phyloP scores from a whole-genome alignment of 202 grass and related monocot genomes.

The Dendrocalamus latiflorus region DNA sequence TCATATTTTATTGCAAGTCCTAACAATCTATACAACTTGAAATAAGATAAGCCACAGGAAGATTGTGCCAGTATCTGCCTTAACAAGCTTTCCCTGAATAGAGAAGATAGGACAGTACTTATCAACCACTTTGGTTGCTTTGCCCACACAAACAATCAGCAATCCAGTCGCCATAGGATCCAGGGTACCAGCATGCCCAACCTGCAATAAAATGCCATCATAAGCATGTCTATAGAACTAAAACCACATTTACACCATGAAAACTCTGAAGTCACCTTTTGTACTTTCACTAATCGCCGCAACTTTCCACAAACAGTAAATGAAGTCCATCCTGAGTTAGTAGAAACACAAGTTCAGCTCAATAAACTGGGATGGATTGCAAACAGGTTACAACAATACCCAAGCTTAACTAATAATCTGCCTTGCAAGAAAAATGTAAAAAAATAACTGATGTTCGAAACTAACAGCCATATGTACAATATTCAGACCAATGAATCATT shows the following conservation, averaged over 20 bases:
- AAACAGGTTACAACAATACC: not conserved
- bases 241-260: not conserved
- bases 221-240: not conserved
- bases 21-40: no score
- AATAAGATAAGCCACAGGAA: no score
- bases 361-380: not conserved
- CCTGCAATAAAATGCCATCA: slow-evolving; percentile 34
- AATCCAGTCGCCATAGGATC: slow-evolving; percentile 96
- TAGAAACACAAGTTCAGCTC: slow-evolving; percentile 20
- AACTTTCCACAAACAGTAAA: slow-evolving; percentile 99
- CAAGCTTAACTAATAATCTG: not conserved
- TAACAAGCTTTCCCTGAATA: slow-evolving; percentile 2
- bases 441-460: no score
- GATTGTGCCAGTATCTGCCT: not conserved
- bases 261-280: slow-evolving; percentile 53
- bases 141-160: slow-evolving; percentile 90
- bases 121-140: slow-evolving; percentile 97
- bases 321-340: slow-evolving; percentile 83
- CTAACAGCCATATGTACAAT: not conserved
- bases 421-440: not conserved
- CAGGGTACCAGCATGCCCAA: slow-evolving; percentile 91
- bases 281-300: slow-evolving; percentile 79
- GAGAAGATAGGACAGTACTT: slow-evolving; percentile 37
- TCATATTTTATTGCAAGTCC: no score
- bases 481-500: not conserved